A percentile compares a stretch with the other conserved stretches of the same genome.
Evolutionary conservation across 768 basidiomycete species (phyloP).

Genomic region (Boletus bicolor): DNA sequence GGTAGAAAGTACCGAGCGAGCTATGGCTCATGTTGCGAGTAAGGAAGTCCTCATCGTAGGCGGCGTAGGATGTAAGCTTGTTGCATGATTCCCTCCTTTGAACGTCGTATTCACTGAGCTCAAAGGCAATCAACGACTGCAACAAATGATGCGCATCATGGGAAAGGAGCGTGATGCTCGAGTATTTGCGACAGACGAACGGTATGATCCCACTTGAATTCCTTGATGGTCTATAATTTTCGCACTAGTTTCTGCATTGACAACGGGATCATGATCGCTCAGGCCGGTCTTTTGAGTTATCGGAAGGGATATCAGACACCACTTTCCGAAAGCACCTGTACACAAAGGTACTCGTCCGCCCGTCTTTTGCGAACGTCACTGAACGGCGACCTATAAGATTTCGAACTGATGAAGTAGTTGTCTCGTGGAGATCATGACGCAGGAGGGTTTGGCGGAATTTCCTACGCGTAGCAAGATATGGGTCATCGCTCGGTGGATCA

Average conservation of each 20-base stretch:
- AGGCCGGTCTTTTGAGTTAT: constrained; percentile 88
- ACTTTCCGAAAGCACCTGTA: constrained; percentile 78
- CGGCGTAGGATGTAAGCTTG: constrained; percentile 92
- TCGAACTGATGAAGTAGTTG: constrained; percentile 91
- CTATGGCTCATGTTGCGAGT: constrained; percentile 98
- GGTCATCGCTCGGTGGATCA: neutral
- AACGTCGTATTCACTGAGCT: neutral
- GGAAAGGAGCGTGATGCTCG: constrained; percentile 82
- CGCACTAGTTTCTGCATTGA: constrained; percentile 93
- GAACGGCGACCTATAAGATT: constrained; percentile 52
- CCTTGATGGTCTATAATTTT: neutral
- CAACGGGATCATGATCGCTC: constrained; percentile 99
- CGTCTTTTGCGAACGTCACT: constrained; percentile 1
- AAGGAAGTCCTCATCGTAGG: constrained; percentile 97
- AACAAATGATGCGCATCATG: constrained; percentile 99
- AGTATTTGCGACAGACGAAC: constrained; percentile 94
- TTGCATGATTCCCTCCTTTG: neutral
- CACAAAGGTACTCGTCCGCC: constrained; percentile 63
- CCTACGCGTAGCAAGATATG: neutral
- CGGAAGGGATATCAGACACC: constrained; percentile 87
- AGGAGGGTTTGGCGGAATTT: neutral
- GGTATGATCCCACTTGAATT: constrained; percentile 44
- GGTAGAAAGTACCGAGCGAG: constrained; percentile 97
- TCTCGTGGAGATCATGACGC: constrained; percentile 68
- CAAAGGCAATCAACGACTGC: constrained; percentile 87